These are phyloP conservation scores for Colletotrichum liriopes DNA, from an alignment of 2,329 filamentous ascomycete genomes.

Conservation along the genomic window DNA sequence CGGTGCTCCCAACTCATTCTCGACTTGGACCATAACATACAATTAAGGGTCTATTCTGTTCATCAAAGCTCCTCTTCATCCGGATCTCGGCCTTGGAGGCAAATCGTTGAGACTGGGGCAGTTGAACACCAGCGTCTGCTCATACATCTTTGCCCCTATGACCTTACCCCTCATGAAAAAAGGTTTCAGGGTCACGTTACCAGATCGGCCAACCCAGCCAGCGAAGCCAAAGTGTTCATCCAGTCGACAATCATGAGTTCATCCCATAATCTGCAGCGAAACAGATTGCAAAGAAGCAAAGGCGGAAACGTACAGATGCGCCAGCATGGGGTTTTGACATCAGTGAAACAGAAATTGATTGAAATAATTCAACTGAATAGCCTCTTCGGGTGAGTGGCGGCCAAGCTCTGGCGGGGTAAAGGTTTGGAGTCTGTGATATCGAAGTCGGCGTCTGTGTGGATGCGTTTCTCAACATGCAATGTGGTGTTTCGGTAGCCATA, in stretches of 20 bases:
- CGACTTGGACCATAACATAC: background rate
- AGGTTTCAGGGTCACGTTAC: background rate
- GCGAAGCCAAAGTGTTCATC: background rate
- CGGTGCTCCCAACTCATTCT: background rate
- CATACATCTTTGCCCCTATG: background rate
- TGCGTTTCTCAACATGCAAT: slow-evolving; percentile 5
- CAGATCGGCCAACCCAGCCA: background rate
- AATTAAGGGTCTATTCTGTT: background rate
- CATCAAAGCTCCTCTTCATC: background rate
- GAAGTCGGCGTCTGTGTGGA: slow-evolving; percentile 19
- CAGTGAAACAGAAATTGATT: slow-evolving; percentile 8
- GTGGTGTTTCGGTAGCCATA: slow-evolving; percentile 20
- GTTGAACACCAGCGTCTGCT: background rate
- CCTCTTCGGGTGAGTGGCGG: background rate
- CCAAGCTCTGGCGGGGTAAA: background rate
- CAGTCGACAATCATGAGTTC: background rate
- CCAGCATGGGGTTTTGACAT: background rate
- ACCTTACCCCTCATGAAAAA: background rate
- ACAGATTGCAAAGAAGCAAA: slow-evolving; percentile 5
- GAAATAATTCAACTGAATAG: background rate
- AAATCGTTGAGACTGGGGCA: background rate
- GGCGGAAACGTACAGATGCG: background rate
- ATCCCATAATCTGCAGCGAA: background rate
- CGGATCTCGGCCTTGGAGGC: background rate
- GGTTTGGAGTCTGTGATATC: background rate